A percentile compares a stretch with the other conserved stretches of the same genome.
Conservation (phyloP, 2,329 filamentous ascomycete species). For the Fusarium marasasianum region DNA sequence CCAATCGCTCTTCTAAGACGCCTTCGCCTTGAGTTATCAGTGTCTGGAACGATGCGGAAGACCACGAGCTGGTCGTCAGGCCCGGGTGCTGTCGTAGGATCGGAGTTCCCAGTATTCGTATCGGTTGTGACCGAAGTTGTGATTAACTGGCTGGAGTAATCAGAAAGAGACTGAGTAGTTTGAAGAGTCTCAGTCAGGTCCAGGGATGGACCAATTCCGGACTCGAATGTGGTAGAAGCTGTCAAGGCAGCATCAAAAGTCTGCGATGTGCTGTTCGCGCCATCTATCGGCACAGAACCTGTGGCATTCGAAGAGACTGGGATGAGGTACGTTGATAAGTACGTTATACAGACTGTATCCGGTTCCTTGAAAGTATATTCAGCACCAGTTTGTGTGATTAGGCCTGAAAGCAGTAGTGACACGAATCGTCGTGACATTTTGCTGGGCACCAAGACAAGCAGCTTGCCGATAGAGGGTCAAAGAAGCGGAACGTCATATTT, state of each 20-base stretch:
- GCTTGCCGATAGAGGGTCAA: neutral
- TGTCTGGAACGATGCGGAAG: neutral
- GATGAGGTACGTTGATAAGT: neutral
- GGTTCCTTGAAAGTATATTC: neutral
- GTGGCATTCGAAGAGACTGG: too few species aligned
- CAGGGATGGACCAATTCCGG: neutral
- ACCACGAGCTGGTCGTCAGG: neutral
- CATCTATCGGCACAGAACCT: neutral
- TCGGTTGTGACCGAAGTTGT: fast-evolving
- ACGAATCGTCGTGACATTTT: neutral
- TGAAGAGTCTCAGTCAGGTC: too few species aligned
- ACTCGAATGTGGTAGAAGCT: neutral
- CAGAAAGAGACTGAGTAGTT: neutral
- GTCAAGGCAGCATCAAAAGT: too few species aligned
- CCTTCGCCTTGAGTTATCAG: neutral
- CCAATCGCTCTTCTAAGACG: neutral
- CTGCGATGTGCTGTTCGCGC: too few species aligned
- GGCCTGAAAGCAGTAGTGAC: neutral
- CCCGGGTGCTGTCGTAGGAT: neutral
- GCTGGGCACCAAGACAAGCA: neutral
- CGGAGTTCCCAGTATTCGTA: too few species aligned
- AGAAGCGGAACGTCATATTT: fast-evolving
- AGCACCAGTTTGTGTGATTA: fast-evolving
- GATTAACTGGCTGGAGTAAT: neutral
- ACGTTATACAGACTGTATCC: neutral